Percentiles rank a stretch among this genome's conserved stretches.
These are phyloP conservation scores for Rubroshorea leprosula DNA, from an alignment of 345 rosid genomes.

Conservation along the genomic window DNA sequence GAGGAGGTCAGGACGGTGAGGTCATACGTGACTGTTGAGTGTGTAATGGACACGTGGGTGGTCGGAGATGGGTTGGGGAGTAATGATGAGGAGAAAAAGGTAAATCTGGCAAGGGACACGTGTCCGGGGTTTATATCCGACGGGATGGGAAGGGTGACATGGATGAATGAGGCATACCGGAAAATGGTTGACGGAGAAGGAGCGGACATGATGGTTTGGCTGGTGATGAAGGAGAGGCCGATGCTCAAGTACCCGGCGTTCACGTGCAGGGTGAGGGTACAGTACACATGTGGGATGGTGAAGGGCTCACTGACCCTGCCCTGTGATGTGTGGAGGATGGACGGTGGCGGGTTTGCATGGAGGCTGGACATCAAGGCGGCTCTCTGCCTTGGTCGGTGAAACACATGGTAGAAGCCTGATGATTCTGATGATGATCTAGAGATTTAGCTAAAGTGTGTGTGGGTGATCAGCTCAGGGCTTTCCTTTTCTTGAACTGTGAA, in stretches of 20 bases:
- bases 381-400: conserved; percentile 49
- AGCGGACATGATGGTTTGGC: conserved; percentile 44
- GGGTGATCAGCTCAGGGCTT: not conserved
- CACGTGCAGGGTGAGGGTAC: conserved; percentile 69
- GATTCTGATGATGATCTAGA: not conserved
- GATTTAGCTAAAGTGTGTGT: not conserved
- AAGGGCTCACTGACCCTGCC: conserved; percentile 53
- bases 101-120: conserved; percentile 54
- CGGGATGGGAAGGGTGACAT: conserved; percentile 52
- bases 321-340: conserved; percentile 84
- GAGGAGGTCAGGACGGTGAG: conserved; percentile 24
- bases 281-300: conserved; percentile 47
- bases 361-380: conserved; percentile 77
- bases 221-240: conserved; percentile 52
- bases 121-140: conserved; percentile 85
- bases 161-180: conserved; percentile 65
- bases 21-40: conserved; percentile 70
- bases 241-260: conserved; percentile 39
- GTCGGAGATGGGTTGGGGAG: conserved; percentile 44
- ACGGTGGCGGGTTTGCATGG: conserved; percentile 80
- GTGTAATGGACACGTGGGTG: conserved; percentile 64
- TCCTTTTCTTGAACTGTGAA: not conserved
- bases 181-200: conserved; percentile 45
- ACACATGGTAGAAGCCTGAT: not conserved
- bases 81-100: conserved; percentile 51